Evolutionary conservation across 352 stramenopile species (phyloP).

Genomic region (Globisporangium paroecandrum): DNA sequence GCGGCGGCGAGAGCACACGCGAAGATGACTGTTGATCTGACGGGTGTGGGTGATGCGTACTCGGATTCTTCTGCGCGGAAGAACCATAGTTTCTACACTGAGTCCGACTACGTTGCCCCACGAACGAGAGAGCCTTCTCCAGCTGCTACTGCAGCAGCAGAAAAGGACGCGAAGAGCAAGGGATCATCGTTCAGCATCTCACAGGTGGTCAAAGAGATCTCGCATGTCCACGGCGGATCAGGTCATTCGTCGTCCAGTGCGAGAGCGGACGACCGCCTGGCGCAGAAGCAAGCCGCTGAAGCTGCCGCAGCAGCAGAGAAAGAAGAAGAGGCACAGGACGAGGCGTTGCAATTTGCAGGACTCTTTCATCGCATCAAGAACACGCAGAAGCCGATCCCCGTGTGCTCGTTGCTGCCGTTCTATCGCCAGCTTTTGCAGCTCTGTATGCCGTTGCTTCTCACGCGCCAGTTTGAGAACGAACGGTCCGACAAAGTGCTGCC

Average conservation of each 20-base stretch:
- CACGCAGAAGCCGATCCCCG: slow-evolving; percentile 66
- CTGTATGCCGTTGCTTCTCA: slow-evolving; percentile 72
- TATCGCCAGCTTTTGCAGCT: slow-evolving; percentile 78
- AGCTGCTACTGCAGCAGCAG: neutral
- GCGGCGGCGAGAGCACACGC: slow-evolving; percentile 50
- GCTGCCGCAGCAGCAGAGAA: slow-evolving; percentile 17
- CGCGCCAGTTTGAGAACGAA: slow-evolving; percentile 57
- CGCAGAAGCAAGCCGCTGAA: slow-evolving; percentile 4
- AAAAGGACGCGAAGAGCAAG: slow-evolving; percentile 22
- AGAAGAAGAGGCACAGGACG: slow-evolving; percentile 54
- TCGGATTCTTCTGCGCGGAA: slow-evolving; percentile 27
- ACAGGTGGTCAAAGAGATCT: slow-evolving; percentile 62
- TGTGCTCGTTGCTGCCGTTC: slow-evolving; percentile 76
- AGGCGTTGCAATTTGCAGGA: slow-evolving; percentile 46
- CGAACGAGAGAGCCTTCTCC: slow-evolving; percentile 19
- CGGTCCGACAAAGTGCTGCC: slow-evolving; percentile 47
- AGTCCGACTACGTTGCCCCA: slow-evolving; percentile 47
- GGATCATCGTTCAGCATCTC: slow-evolving; percentile 46
- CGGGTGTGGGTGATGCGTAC: slow-evolving; percentile 36
- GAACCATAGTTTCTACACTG: slow-evolving; percentile 71
- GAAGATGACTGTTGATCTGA: slow-evolving; percentile 39
- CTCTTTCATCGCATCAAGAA: slow-evolving; percentile 83
- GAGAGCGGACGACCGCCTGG: neutral
- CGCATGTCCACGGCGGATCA: slow-evolving; percentile 38
- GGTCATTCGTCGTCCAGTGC: slow-evolving; percentile 10